A percentile compares a stretch with the other conserved stretches of the same genome.
Evolutionary conservation across 768 basidiomycete genomes (phyloP).

Genomic region (Galerina sulciceps): DNA sequence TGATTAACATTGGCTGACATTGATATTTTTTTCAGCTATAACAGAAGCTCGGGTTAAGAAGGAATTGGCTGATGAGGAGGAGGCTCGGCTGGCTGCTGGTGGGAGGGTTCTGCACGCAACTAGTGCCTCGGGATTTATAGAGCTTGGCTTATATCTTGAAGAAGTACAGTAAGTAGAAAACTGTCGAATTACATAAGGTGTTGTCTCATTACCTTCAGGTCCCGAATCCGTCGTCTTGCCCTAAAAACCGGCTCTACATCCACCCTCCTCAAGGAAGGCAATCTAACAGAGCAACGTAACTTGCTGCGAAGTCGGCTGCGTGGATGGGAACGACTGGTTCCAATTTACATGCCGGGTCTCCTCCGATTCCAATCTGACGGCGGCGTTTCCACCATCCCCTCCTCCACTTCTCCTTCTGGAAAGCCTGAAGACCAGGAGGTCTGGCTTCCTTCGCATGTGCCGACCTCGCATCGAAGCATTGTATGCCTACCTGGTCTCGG

Average conservation of each 20-base stretch:
- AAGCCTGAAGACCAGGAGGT: neutral
- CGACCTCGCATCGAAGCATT: neutral
- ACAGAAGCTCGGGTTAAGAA: slow-evolving; percentile 7
- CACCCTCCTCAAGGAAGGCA: neutral
- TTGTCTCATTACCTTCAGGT: neutral
- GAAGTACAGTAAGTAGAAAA: slow-evolving; percentile 24
- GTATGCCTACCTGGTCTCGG: slow-evolving; percentile 2
- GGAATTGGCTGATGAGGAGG: slow-evolving; percentile 2
- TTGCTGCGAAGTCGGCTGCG: slow-evolving; percentile 2
- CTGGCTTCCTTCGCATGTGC: neutral
- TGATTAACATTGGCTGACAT: neutral
- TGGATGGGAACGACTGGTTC: slow-evolving; percentile 8
- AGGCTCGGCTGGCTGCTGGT: neutral
- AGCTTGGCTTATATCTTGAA: slow-evolving; percentile 19
- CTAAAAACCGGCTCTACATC: neutral
- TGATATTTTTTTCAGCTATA: neutral
- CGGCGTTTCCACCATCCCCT: neutral
- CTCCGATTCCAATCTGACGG: slow-evolving; percentile 7
- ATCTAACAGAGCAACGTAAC: slow-evolving; percentile 12
- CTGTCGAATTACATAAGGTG: neutral
- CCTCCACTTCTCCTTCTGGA: neutral
- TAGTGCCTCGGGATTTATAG: slow-evolving; percentile 13
- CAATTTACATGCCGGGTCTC: slow-evolving; percentile 19
- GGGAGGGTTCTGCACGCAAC: slow-evolving; percentile 9
- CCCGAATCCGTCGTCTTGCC: neutral